Percentiles rank a stretch among this genome's conserved stretches.
These are phyloP conservation scores for Argentina anserina DNA, from an alignment of 306 rosid species.

Conservation along the genomic window DNA sequence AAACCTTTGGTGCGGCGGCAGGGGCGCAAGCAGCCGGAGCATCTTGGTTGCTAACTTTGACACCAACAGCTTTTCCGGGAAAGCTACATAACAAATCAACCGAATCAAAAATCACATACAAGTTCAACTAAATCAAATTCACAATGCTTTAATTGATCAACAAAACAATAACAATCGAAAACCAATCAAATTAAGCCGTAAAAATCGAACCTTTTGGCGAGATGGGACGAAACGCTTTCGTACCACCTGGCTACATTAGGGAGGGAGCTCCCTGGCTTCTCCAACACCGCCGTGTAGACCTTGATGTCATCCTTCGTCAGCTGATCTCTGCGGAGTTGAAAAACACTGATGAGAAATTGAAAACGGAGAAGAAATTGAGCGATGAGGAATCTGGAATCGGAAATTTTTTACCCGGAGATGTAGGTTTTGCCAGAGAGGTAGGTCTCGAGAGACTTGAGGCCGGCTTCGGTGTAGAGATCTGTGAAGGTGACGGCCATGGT, in stretches of 20 bases:
- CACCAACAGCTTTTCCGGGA: slow-evolving; percentile 76
- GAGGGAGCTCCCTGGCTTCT: slow-evolving; percentile 46
- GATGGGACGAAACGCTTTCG: slow-evolving; percentile 51
- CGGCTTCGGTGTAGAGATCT: slow-evolving; percentile 76
- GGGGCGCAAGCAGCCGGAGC: slow-evolving; percentile 50
- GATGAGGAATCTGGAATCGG: neutral
- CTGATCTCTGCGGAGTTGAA: slow-evolving; percentile 32
- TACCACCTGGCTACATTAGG: slow-evolving; percentile 68
- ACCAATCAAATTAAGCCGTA: too few species aligned
- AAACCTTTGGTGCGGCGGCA: slow-evolving; percentile 32
- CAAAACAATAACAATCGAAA: neutral
- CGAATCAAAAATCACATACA: neutral
- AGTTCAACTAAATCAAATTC: neutral
- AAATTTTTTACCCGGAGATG: slow-evolving; percentile 53
- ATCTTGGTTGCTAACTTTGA: slow-evolving; percentile 40
- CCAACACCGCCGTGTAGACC: slow-evolving; percentile 60
- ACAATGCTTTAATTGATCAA: neutral
- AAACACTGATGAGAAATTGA: neutral
- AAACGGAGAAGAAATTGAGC: too few species aligned
- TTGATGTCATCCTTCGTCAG: slow-evolving; percentile 78
- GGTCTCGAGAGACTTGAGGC: slow-evolving; percentile 65
- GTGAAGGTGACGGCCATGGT: slow-evolving; percentile 79
- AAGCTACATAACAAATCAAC: slow-evolving; percentile 40
- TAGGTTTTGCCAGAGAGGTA: slow-evolving; percentile 66
- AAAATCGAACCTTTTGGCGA: slow-evolving; percentile 63